Base-by-base conservation (phyloP, 2,329 filamentous ascomycete genomes). In the Pseudogymnoascus sp. region DNA sequence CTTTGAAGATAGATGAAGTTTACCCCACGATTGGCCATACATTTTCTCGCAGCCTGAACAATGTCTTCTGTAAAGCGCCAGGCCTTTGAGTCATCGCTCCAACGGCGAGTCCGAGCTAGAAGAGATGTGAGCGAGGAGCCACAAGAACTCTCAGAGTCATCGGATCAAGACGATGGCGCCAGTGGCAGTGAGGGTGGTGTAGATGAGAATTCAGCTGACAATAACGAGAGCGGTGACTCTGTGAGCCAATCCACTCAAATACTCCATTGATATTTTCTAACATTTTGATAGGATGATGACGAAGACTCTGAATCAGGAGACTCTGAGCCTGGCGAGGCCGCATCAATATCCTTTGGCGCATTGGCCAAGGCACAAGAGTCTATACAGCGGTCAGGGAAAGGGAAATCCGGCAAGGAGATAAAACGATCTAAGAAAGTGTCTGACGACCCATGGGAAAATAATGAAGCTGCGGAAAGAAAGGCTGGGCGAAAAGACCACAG, bases 331-430 rank as follows among this genome's bases (percentile, higher is more conserved):
- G 65, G 67, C 39, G 68, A 69, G 57, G 74, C 79, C 47, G 77
- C 82, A 7, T 78, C 80, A 63, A 84, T 97, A 65, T 94, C 91
- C 22, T 97, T 97, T 70, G 92, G 91, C 64, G 89, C 90, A n/a
- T 79, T 97, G 39, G 90, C 90, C 65, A 90, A 90, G 78, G 92
- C 91, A 1, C 90, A 96, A 76, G 86, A 86, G 38, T 82, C 85
- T 0, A 75, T 96, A 32, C 77, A 76, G 71, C 66, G 65, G 69
- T 5, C 72, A 71, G 66, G 68, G 67, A 74, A 74, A 73, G 61
- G 67, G 59, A 59, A 71, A 63, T 62, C 65, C 62, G 65, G 67
- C 59, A 65, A 67, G 62, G 64, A 71, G 59, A 14, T 54, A 66
- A 50, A 63, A 47, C 59, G 54, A 58, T 22, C 9, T 50, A 59